These are phyloP conservation scores for Moesziomyces sp. DNA, from an alignment of 1,284 basidiomycete genomes.

Conservation along the genomic window DNA sequence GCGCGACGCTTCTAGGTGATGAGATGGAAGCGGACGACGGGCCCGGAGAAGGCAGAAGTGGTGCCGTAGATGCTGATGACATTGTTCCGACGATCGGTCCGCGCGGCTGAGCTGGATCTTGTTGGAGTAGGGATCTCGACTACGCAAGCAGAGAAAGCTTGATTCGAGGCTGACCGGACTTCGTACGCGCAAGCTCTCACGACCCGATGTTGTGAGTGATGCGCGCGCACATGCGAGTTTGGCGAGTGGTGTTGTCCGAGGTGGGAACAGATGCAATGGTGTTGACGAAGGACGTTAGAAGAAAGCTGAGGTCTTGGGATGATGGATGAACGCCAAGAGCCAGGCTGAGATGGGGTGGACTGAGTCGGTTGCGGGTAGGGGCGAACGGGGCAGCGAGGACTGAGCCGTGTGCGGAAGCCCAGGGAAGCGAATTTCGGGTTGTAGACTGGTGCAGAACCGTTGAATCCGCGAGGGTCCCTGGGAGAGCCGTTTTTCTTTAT, in stretches of 20 bases:
- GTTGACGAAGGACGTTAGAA: too few species aligned
- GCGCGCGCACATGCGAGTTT: not conserved
- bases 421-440: not conserved
- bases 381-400: too few species aligned
- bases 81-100: not conserved
- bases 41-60: slow-evolving; percentile 17
- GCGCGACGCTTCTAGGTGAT: slow-evolving; percentile 19
- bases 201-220: not conserved
- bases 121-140: too few species aligned
- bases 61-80: slow-evolving; percentile 33
- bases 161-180: not conserved
- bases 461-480: not conserved
- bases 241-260: not conserved
- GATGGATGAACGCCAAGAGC: too few species aligned
- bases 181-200: not conserved
- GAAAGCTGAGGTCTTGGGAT: too few species aligned
- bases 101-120: not conserved
- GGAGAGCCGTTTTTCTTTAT: not conserved
- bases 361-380: too few species aligned
- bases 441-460: not conserved
- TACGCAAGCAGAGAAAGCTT: not conserved
- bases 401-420: too few species aligned
- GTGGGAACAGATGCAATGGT: not conserved
- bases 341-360: too few species aligned
- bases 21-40: slow-evolving; percentile 19